Evolutionary conservation across 2,329 filamentous ascomycete genomes (phyloP), one percentile per base, ranked within the genome.

Genomic region (Cryphonectria naterciae): DNA sequence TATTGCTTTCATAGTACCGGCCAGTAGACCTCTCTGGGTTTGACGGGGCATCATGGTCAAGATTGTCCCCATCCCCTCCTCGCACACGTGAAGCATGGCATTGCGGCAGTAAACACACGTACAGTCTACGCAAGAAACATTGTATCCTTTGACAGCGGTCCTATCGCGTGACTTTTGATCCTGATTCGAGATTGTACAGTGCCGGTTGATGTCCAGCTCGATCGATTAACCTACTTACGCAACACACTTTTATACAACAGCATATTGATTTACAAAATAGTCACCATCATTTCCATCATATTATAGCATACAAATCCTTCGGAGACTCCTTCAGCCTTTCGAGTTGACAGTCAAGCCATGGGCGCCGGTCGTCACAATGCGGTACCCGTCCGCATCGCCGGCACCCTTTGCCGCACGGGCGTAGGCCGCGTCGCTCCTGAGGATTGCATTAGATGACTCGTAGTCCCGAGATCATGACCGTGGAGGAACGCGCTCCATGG

Each of bases 341-440:
- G 68, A 65, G 54, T 56, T 61, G 52, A 56, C 46, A 46, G 49
- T 68, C 15, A 89, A 88, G 0, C 87, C 86, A 64, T 87, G 82
- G 0, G 83, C 81, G 1, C 83, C 85, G n/a, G 93, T 97, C 80
- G 95, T 94, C 17, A 98, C 92, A 66, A 94, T 91, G 77, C 88
- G 88, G 78, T 94, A 97, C 0, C 84, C 87, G 65, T 88, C 91
- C 1, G 90, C 90, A 75, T 91, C 87, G 75, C 94, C 93, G 65
- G 93, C 80, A 0, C 95, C 95, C 77, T 89, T 92, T 71, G 95
- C 94, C 1, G 95, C 95, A 69, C 88, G 86, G 54, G 87, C 88
- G 74, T 90, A 91, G 0, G 89, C 89, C 43, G 84, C 85, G 52
- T 91, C 88, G 69, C 85, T 88, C 65, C 86, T 83, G 73, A 58